These are phyloP conservation scores for Yamadazyma membranifaciens DNA, from an alignment of 1,139 yeast genomes.

Conservation along the genomic window DNA sequence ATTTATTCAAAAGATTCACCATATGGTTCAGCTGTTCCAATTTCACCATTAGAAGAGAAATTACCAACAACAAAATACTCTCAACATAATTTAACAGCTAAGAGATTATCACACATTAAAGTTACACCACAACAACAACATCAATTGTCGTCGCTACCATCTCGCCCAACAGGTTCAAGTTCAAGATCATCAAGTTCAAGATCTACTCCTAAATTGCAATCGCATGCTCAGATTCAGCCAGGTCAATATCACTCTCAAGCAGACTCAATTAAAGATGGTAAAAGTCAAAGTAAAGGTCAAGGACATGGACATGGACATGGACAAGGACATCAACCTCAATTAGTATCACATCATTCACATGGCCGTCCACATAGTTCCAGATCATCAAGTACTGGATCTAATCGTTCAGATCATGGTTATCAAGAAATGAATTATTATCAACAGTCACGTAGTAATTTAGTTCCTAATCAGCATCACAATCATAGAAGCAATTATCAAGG, in stretches of 20 bases:
- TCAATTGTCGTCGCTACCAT: neutral
- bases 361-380: neutral
- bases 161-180: neutral
- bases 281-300: neutral
- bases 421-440: neutral
- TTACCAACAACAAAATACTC: conserved; percentile 16
- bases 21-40: conserved; percentile 16
- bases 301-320: neutral
- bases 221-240: conserved; percentile 6
- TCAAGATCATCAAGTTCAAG: conserved; percentile 5
- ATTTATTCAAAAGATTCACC: conserved; percentile 14
- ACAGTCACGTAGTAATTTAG: neutral
- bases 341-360: neutral
- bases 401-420: neutral
- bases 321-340: neutral
- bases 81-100: conserved; percentile 19
- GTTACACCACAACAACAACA: conserved; percentile 6
- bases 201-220: conserved; percentile 5
- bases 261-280: too few relatives aligned
- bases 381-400: neutral
- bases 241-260: neutral
- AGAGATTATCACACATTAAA: conserved; percentile 17
- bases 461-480: conserved; percentile 11
- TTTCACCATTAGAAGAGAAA: conserved; percentile 17
- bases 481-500: conserved; percentile 13